These are phyloP conservation scores for Trichoderma virens DNA, from an alignment of 495 filamentous ascomycete genomes.

Conservation along the genomic window DNA sequence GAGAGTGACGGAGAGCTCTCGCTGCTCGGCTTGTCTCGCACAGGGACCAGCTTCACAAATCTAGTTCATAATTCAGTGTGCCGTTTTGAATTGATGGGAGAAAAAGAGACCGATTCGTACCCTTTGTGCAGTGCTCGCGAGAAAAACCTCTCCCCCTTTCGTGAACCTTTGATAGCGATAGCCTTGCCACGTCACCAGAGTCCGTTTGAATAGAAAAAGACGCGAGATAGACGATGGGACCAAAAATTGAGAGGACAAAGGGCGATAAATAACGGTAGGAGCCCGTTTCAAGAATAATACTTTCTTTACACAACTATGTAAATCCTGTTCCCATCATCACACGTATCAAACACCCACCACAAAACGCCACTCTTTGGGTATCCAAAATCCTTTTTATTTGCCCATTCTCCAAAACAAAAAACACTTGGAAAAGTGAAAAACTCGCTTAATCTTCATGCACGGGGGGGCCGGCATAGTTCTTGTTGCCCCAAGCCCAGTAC, in stretches of 20 bases:
- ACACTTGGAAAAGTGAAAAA: background rate
- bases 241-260: no score
- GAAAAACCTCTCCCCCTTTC: background rate
- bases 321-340: background rate
- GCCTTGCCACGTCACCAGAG: no score
- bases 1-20: background rate
- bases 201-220: no score
- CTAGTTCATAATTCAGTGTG: background rate
- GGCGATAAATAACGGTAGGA: no score
- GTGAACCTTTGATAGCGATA: background rate
- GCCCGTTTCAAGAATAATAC: background rate
- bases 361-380: background rate
- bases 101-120: background rate
- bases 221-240: no score
- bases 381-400: background rate
- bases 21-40: background rate
- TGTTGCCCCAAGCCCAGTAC: slow-evolving; percentile 51
- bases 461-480: slow-evolving; percentile 63
- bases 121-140: background rate
- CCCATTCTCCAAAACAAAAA: background rate
- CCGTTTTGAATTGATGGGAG: background rate
- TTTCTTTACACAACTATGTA: background rate
- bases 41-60: background rate
- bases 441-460: slow-evolving; percentile 15
- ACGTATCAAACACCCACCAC: background rate